Evolutionary conservation across 108 stramenopile genomes (phyloP).

Genomic region (Cyclotella baltica): DNA sequence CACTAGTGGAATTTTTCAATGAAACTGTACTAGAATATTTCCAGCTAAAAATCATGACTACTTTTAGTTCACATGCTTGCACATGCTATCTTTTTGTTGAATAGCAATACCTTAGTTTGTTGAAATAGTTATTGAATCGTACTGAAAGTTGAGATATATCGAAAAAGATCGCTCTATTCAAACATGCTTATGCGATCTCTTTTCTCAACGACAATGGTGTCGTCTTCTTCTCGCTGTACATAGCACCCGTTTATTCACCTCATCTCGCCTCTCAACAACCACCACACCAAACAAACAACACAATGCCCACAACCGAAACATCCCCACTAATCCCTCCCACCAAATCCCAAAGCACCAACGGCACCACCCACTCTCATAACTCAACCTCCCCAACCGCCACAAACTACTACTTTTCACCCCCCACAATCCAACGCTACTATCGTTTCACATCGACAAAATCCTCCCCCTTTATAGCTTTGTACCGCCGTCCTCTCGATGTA

Average conservation of each 20-base stretch:
- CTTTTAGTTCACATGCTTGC: no score
- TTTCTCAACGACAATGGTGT: no score
- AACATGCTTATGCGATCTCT: no score
- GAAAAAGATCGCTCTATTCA: no score
- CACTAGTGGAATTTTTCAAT: no score
- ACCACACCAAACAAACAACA: not conserved
- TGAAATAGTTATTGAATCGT: no score
- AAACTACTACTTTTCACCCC: conserved; percentile 18
- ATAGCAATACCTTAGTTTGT: no score
- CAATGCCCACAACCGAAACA: not conserved
- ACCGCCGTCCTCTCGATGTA: conserved; percentile 69
- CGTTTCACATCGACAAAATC: conserved; percentile 78
- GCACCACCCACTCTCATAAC: not conserved
- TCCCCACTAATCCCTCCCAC: not conserved
- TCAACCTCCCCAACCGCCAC: not conserved
- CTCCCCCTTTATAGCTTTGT: conserved; percentile 84
- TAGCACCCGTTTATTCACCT: not conserved
- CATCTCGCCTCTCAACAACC: not conserved
- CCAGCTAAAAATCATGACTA: no score
- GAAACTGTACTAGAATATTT: no score
- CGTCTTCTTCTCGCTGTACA: no score
- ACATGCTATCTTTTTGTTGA: no score
- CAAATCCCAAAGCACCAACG: not conserved
- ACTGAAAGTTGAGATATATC: no score
- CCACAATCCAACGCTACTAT: conserved; percentile 86